Evolutionary conservation across 768 basidiomycete species (phyloP).

Genomic region (Termitomyces sp.): DNA sequence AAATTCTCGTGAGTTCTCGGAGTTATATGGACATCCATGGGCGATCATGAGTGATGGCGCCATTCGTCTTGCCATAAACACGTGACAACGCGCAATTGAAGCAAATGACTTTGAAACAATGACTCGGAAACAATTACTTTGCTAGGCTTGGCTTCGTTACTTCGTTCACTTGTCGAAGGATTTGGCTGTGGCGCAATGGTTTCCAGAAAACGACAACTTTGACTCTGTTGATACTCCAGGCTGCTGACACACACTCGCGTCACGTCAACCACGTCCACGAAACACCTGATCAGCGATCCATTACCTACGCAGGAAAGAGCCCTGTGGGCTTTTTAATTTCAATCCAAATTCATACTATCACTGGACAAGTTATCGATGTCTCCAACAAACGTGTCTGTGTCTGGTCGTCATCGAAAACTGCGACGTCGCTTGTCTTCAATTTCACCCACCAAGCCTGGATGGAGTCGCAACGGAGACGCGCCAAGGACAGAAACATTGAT

Average conservation of each 20-base stretch:
- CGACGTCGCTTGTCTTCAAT: slow-evolving; percentile 29
- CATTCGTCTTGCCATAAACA: neutral
- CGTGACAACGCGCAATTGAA: neutral
- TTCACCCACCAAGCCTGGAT: slow-evolving; percentile 18
- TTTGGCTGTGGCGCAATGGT: neutral
- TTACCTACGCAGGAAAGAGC: neutral
- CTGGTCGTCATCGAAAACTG: slow-evolving; percentile 23
- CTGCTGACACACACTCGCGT: slow-evolving; percentile 2
- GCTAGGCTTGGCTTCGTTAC: neutral
- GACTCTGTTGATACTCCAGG: neutral
- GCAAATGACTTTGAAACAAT: neutral
- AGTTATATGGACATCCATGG: neutral
- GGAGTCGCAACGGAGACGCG: slow-evolving; percentile 19
- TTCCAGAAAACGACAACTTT: neutral
- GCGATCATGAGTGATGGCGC: neutral
- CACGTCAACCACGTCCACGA: neutral
- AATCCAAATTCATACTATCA: neutral
- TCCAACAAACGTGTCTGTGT: neutral
- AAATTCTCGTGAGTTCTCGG: neutral
- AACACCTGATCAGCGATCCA: neutral
- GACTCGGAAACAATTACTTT: neutral
- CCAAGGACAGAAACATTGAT: slow-evolving; percentile 21
- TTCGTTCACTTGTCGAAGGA: neutral
- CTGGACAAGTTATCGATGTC: neutral
- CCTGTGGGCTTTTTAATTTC: neutral